Conservation (phyloP, 768 basidiomycete species). For the Pisolithus sp. region DNA sequence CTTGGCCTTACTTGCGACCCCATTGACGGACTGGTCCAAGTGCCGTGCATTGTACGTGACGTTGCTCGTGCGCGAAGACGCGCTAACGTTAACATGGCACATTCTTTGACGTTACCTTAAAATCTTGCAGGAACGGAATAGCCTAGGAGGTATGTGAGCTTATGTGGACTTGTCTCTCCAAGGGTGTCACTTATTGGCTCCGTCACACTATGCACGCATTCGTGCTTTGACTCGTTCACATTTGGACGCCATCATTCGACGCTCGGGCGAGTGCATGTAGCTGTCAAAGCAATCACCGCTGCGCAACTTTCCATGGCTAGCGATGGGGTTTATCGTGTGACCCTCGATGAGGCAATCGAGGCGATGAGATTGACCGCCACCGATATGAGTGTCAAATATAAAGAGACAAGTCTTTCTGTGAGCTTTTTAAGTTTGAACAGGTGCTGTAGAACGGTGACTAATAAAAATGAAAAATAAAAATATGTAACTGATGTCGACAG, state of each 20-base stretch:
- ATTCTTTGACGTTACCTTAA: constrained; percentile 1
- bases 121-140: constrained; percentile 64
- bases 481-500: constrained; percentile 22
- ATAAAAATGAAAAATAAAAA: no score
- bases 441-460: background rate
- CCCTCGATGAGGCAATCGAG: constrained; percentile 91
- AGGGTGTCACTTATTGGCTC: background rate
- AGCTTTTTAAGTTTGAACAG: background rate
- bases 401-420: constrained; percentile 84
- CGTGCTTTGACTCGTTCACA: background rate
- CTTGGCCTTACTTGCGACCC: constrained; percentile 91
- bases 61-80: background rate
- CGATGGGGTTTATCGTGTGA: constrained; percentile 79
- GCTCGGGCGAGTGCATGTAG: constrained; percentile 29
- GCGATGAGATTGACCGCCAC: constrained; percentile 89
- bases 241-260: background rate
- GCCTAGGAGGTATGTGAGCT: constrained; percentile 59
- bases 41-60: constrained; percentile 79
- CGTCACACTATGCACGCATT: background rate
- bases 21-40: constrained; percentile 87
- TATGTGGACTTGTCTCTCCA: background rate
- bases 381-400: constrained; percentile 95
- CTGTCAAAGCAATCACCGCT: constrained; percentile 89
- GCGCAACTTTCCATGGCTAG: constrained; percentile 94
- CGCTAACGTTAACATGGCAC: background rate